Percentiles rank a stretch among this genome's conserved stretches.
Evolutionary conservation across 2,329 filamentous ascomycete species (phyloP).

Genomic region (Trichoderma lentiforme): DNA sequence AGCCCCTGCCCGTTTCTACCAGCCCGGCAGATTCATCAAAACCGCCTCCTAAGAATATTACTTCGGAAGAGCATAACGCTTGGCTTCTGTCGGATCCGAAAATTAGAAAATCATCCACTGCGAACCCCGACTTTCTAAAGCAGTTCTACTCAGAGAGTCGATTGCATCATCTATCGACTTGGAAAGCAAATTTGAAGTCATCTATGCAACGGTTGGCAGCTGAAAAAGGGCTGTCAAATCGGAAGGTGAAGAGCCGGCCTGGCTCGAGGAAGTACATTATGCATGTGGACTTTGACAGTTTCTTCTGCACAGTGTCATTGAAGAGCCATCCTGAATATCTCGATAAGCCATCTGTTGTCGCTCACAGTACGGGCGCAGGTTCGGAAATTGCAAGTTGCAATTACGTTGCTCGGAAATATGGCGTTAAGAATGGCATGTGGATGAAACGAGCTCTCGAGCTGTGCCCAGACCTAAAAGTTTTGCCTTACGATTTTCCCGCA

Average conservation of each 20-base stretch:
- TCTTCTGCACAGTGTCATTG: constrained; percentile 89
- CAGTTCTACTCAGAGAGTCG: constrained; percentile 95
- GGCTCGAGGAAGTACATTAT: constrained; percentile 78
- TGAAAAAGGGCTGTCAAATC: constrained; percentile 54
- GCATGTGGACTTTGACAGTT: constrained; percentile 97
- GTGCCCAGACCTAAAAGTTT: constrained; percentile 79
- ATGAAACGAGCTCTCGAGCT: constrained; percentile 85
- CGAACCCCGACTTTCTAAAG: constrained; percentile 88
- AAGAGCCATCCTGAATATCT: constrained; percentile 72
- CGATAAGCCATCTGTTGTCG: constrained; percentile 82
- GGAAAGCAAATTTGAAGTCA: constrained; percentile 93
- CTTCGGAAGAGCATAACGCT: constrained; percentile 90
- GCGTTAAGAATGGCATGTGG: constrained; percentile 99
- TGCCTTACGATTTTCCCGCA: constrained; percentile 93
- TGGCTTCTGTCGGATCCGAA: constrained; percentile 78
- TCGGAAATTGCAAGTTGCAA: constrained; percentile 98
- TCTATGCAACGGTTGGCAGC: constrained; percentile 77
- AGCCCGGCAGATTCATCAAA: constrained; percentile 11
- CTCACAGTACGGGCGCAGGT: constrained; percentile 78
- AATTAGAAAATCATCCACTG: constrained; percentile 82
- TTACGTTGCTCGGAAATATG: constrained; percentile 80
- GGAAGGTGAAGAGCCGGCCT: constrained; percentile 49
- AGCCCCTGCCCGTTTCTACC: neutral
- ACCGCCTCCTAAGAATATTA: constrained; percentile 59
- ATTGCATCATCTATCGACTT: constrained; percentile 89